Evolutionary conservation across 164 flowering plant genomes (phyloP), one percentile per base, ranked within the genome.

Genomic region (Nelumbo lutea): DNA sequence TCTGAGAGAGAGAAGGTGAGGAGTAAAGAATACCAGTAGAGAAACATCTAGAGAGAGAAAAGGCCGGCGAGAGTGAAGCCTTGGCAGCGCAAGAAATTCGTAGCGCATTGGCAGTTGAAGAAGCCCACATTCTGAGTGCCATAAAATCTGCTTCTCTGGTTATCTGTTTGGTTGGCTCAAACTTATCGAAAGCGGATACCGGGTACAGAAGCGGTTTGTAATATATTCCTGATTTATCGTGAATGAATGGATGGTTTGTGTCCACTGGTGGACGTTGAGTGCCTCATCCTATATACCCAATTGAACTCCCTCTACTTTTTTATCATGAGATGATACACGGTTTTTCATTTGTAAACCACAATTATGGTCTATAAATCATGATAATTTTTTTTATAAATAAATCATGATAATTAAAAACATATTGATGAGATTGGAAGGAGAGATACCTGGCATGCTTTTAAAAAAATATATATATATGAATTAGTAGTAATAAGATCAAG

Each of bases 91-190:
- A 68, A 64, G 96, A 87, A 79, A 90, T 62, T 71, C 68, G 87
- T 13, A 92, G 90, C 2, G 93, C 95, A 83, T 88, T 92, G 67
- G 96, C 95, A 5, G 97, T 86, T 9, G 98, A 92, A 78, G 99
- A 95, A 78, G 98, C 99, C 99, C 99, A 95, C 82, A 90, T 78
- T 76, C 99, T 85, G 61, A 92, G 82, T 48, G 98, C 96, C 98
- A 90, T 91, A 8, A 3, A 78, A 11, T 73, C 64, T 67, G 43
- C 46, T 61, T 38, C 1, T 47, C 46, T 51, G 9, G 50, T 41
- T 62, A n/a, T 65, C 58, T 68, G 65, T 58, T 67, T 62, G 70
- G 64, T 65, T 62, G 59, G 65, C 73, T 67, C 64, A 39, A 63
- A 59, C 9, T 6, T 27, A 27, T 27, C 27, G 2, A 51, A 39